A percentile compares a stretch with the other conserved stretches of the same genome.
These are phyloP conservation scores for Hebeloma cylindrosporum DNA, from an alignment of 768 basidiomycete species.

Conservation along the genomic window DNA sequence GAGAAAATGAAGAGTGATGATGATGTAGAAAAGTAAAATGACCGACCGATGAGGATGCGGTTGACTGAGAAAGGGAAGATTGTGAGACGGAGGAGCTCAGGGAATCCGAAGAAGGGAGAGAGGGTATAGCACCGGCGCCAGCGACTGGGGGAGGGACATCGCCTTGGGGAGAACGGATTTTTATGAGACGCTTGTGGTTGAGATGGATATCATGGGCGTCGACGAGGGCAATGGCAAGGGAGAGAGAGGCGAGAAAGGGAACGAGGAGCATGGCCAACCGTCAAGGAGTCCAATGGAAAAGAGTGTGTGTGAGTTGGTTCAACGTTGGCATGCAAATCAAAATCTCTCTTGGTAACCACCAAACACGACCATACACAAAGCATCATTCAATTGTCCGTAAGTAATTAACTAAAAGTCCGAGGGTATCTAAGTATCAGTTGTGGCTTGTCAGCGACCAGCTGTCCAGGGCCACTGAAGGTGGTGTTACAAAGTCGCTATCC, in stretches of 20 bases:
- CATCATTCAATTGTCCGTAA: constrained; percentile 7
- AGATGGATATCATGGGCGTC: constrained; percentile 46
- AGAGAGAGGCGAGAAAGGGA: constrained; percentile 63
- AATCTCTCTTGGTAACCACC: constrained; percentile 21
- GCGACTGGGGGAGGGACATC: constrained; percentile 25
- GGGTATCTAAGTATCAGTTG: constrained; percentile 38
- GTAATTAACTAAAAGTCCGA: constrained; percentile 4
- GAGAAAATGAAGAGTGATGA: not conserved
- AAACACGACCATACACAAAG: constrained; percentile 22
- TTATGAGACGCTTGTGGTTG: constrained; percentile 60
- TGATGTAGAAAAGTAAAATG: no score
- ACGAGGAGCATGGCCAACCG: constrained; percentile 53
- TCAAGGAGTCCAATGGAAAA: constrained; percentile 28
- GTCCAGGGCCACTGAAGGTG: constrained; percentile 66
- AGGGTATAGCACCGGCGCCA: constrained; percentile 33
- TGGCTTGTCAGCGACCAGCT: constrained; percentile 83
- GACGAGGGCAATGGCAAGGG: constrained; percentile 52
- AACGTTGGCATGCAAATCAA: constrained; percentile 5
- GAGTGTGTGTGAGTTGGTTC: constrained; percentile 11
- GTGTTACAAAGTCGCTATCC: constrained; percentile 59
- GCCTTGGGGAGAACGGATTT: constrained; percentile 52
- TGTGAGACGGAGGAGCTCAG: constrained; percentile 8
- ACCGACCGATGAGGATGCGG: constrained; percentile 6
- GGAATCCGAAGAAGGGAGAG: constrained; percentile 10
- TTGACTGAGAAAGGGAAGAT: constrained; percentile 12